Evolutionary conservation across 352 stramenopile species (phyloP).

Genomic region (Phytophthora pluvialis): DNA sequence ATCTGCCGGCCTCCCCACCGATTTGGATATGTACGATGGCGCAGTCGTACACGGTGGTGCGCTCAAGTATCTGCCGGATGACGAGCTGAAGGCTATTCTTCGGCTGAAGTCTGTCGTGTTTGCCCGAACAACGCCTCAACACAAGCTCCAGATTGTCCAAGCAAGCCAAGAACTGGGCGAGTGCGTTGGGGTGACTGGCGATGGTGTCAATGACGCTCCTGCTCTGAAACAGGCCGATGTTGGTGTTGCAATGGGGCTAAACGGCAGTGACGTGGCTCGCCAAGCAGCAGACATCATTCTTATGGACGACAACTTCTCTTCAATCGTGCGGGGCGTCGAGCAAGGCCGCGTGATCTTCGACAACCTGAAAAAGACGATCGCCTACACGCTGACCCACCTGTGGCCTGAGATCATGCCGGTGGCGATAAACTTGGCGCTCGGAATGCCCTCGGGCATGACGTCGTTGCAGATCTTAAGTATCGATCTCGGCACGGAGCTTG

Average conservation of each 20-base stretch:
- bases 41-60: slow-evolving; percentile 66
- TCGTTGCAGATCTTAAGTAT: slow-evolving; percentile 92
- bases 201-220: slow-evolving; percentile 71
- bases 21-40: slow-evolving; percentile 47
- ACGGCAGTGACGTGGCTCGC: slow-evolving; percentile 92
- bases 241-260: slow-evolving; percentile 96
- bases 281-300: slow-evolving; percentile 95
- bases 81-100: slow-evolving; percentile 42
- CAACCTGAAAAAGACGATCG: slow-evolving; percentile 95
- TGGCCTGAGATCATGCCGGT: slow-evolving; percentile 78
- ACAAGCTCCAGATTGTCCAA: slow-evolving; percentile 40
- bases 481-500: slow-evolving; percentile 90
- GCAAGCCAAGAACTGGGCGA: slow-evolving; percentile 29
- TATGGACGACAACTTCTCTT: slow-evolving; percentile 96
- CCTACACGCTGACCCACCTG: slow-evolving; percentile 90
- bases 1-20: slow-evolving; percentile 14
- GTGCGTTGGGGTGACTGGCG: slow-evolving; percentile 82
- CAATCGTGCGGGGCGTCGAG: slow-evolving; percentile 87
- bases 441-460: slow-evolving; percentile 79
- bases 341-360: slow-evolving; percentile 69
- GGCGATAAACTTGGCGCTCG: slow-evolving; percentile 81
- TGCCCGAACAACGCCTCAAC: slow-evolving; percentile 81
- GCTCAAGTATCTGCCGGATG: slow-evolving; percentile 40
- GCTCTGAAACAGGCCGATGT: slow-evolving; percentile 91
- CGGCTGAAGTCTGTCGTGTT: slow-evolving; percentile 90